Conservation (phyloP, 2,329 filamentous ascomycete genomes). For the Penicillium sp. region DNA sequence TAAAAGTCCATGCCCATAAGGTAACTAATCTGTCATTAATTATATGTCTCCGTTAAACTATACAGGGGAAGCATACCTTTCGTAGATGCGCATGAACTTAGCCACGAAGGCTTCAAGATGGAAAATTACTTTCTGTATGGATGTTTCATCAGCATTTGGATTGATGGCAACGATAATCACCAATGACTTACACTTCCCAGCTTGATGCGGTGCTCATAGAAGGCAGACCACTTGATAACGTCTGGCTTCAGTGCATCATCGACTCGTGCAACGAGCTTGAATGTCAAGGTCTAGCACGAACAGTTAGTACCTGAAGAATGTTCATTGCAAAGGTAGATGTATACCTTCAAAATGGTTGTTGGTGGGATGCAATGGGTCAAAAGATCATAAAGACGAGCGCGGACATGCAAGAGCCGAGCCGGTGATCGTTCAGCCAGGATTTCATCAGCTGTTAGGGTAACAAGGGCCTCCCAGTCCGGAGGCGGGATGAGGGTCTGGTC, state of each 20-base stretch:
- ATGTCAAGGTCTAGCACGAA: slow-evolving; percentile 67
- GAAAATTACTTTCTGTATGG: slow-evolving; percentile 79
- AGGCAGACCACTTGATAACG: slow-evolving; percentile 92
- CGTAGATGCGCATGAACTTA: slow-evolving; percentile 94
- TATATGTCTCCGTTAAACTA: slow-evolving; percentile 3
- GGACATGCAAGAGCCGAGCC: slow-evolving; percentile 78
- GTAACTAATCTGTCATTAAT: slow-evolving; percentile 44
- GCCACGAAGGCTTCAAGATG: slow-evolving; percentile 97
- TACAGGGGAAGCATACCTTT: slow-evolving; percentile 64
- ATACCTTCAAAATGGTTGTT: slow-evolving; percentile 81
- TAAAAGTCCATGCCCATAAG: slow-evolving; percentile 76
- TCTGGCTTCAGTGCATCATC: slow-evolving; percentile 89
- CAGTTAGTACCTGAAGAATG: neutral
- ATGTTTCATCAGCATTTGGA: slow-evolving; percentile 3
- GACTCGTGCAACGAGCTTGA: slow-evolving; percentile 82
- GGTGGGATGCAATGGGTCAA: slow-evolving; percentile 96
- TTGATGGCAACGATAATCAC: no score
- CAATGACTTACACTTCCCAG: slow-evolving; percentile 61
- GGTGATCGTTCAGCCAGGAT: slow-evolving; percentile 94
- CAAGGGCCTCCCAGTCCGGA: slow-evolving; percentile 93
- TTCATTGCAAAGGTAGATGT: neutral
- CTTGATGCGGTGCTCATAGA: slow-evolving; percentile 93
- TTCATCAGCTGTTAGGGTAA: slow-evolving; percentile 83
- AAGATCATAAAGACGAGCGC: slow-evolving; percentile 93
- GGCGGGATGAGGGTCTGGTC: slow-evolving; percentile 87